Evolutionary conservation across 2,329 filamentous ascomycete genomes (phyloP).

Genomic region (Cercospora janseana): DNA sequence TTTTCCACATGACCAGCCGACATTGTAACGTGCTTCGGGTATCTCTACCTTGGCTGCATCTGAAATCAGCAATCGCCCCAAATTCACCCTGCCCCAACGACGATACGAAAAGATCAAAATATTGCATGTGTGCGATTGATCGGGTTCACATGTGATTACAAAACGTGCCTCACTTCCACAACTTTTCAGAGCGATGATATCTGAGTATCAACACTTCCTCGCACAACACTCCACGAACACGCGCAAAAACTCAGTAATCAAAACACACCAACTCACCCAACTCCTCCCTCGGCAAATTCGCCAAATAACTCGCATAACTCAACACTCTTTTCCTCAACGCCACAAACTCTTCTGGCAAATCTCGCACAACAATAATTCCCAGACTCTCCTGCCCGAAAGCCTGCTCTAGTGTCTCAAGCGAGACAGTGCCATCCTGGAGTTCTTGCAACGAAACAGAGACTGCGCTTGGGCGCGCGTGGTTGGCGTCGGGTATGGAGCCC

Average conservation of each 20-base stretch:
- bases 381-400: conserved; percentile 90
- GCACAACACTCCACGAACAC: not conserved
- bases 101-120: not conserved
- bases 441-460: conserved; percentile 50
- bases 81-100: too few species aligned
- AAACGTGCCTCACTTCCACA: too few species aligned
- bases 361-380: conserved; percentile 90
- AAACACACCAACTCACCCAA: conserved; percentile 55
- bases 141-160: too few species aligned
- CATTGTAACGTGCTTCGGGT: conserved; percentile 57
- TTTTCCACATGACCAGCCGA: conserved; percentile 78
- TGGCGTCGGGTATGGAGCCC: conserved; percentile 16
- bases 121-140: too few species aligned
- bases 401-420: conserved; percentile 66
- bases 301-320: conserved; percentile 85
- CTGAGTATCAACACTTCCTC: not conserved
- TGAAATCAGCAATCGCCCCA: conserved; percentile 8
- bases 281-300: conserved; percentile 69
- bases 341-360: conserved; percentile 70
- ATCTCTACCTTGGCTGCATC: conserved; percentile 48
- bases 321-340: conserved; percentile 71
- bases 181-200: not conserved
- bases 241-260: not conserved
- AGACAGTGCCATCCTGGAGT: conserved; percentile 52
- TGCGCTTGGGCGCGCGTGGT: conserved; percentile 28